Evolutionary conservation across 441 rosid species (phyloP).

Genomic region (Pelargonium myrrhifolium): DNA sequence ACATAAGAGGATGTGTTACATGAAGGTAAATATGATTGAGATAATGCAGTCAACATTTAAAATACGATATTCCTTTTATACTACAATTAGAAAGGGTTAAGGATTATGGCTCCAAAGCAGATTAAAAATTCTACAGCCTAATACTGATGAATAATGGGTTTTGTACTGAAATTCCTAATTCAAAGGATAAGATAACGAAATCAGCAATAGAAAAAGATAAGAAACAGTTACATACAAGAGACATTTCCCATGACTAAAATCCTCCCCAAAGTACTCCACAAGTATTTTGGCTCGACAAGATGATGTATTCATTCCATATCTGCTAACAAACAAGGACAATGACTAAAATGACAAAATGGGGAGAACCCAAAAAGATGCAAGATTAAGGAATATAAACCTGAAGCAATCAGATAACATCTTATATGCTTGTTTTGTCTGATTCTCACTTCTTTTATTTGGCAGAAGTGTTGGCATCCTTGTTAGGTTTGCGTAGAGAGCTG

Average conservation of each 20-base stretch:
- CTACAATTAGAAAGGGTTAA: neutral
- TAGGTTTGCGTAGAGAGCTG: constrained; percentile 72
- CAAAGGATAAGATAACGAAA: neutral
- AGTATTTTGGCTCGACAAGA: constrained; percentile 72
- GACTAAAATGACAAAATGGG: constrained; percentile 8
- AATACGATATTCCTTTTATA: neutral
- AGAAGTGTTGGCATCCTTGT: constrained; percentile 59
- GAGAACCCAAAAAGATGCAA: neutral
- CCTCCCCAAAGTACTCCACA: constrained; percentile 81
- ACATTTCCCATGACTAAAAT: constrained; percentile 53
- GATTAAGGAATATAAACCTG: constrained; percentile 37
- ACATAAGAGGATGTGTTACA: neutral
- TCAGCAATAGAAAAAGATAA: neutral
- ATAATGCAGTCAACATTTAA: neutral
- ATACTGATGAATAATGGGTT: neutral
- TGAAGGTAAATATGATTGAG: neutral
- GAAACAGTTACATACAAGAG: constrained; percentile 38
- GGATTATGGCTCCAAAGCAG: neutral
- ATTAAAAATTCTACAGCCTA: neutral
- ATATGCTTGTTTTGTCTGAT: constrained; percentile 59
- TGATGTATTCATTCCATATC: constrained; percentile 87
- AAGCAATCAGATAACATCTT: constrained; percentile 76
- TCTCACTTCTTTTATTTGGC: constrained; percentile 69
- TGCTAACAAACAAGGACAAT: constrained; percentile 26
- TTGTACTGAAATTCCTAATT: neutral